Percentiles rank a stretch among this genome's conserved stretches.
These are phyloP conservation scores for Malus hybrid DNA, from an alignment of 331 rosid species.

Conservation along the genomic window DNA sequence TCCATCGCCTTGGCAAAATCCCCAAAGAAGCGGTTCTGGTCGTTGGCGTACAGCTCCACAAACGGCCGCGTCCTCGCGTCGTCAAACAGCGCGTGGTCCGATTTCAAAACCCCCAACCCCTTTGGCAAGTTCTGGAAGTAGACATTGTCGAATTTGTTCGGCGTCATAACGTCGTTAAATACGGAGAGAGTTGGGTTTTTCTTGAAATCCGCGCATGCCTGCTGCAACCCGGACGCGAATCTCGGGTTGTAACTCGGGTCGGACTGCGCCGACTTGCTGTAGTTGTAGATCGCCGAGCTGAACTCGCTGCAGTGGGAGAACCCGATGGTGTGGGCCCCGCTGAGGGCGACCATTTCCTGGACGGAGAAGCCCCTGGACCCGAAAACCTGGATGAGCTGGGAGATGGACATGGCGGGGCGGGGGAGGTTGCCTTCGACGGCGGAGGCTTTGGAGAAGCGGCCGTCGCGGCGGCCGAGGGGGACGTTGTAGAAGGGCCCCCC, in stretches of 20 bases:
- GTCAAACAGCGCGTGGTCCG: constrained; percentile 52
- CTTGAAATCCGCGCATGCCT: constrained; percentile 47
- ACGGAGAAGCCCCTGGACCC: constrained; percentile 47
- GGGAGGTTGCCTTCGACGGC: constrained; percentile 45
- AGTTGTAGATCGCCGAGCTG: constrained; percentile 34
- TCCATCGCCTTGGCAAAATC: constrained; percentile 37
- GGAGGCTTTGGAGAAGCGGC: constrained; percentile 31
- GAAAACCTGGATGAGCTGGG: constrained; percentile 40
- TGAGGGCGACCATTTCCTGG: constrained; percentile 66
- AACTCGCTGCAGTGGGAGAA: constrained; percentile 67
- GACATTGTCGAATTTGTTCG: constrained; percentile 70
- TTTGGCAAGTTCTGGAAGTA: constrained; percentile 70
- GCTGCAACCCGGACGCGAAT: constrained; percentile 13
- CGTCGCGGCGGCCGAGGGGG: constrained; percentile 60
- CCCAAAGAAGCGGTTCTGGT: constrained; percentile 40
- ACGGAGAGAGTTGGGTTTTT: constrained; percentile 65
- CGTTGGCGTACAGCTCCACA: constrained; percentile 45
- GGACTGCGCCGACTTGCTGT: constrained; percentile 16
- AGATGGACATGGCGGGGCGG: constrained; percentile 46
- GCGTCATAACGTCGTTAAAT: constrained; percentile 74
- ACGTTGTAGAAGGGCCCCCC: constrained; percentile 77
- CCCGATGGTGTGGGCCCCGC: constrained; percentile 86
- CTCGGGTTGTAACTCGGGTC: constrained; percentile 46
- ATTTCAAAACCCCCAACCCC: constrained; percentile 63
- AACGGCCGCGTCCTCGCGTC: constrained; percentile 47